A percentile compares a stretch with the other conserved stretches of the same genome.
These are phyloP conservation scores for Orobanche coerulescens DNA, from an alignment of 257 asterid species.

Conservation along the genomic window DNA sequence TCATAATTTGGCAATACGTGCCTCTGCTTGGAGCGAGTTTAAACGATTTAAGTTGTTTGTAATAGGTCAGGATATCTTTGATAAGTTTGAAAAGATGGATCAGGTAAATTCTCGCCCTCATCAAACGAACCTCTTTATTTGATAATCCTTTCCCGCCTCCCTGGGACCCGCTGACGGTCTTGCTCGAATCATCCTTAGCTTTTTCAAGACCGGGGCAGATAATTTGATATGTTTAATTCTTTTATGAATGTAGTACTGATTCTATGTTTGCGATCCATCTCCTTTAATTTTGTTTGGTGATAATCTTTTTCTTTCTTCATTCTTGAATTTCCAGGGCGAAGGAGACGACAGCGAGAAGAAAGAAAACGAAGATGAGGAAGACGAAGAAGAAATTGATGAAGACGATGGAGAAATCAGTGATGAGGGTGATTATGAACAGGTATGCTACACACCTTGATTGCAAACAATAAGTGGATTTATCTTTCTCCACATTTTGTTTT, in stretches of 20 bases:
- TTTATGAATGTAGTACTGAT: not conserved
- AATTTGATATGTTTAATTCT: not conserved
- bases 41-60: not conserved
- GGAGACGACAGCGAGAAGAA: conserved; percentile 35
- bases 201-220: no score
- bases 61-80: conserved; percentile 46
- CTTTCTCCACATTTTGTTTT: not conserved
- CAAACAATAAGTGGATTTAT: not conserved
- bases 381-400: conserved; percentile 34
- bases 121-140: not conserved
- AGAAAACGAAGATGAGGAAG: conserved; percentile 54
- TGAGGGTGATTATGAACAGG: conserved; percentile 66
- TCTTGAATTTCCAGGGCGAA: conserved; percentile 33
- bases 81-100: conserved; percentile 41
- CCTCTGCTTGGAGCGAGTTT: conserved; percentile 1
- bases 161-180: no score
- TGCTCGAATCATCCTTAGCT: no score
- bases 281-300: not conserved
- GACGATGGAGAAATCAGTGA: conserved; percentile 52
- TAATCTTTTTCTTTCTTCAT: not conserved
- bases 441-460: conserved; percentile 10
- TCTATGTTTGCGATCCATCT: not conserved
- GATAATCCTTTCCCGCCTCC: not conserved
- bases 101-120: conserved; percentile 25
- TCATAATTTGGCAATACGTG: not conserved